Evolutionary conservation across 805 yeast species (phyloP), one percentile per base, ranked within the genome.

Genomic region (Wickerhamomyces mucosus): DNA sequence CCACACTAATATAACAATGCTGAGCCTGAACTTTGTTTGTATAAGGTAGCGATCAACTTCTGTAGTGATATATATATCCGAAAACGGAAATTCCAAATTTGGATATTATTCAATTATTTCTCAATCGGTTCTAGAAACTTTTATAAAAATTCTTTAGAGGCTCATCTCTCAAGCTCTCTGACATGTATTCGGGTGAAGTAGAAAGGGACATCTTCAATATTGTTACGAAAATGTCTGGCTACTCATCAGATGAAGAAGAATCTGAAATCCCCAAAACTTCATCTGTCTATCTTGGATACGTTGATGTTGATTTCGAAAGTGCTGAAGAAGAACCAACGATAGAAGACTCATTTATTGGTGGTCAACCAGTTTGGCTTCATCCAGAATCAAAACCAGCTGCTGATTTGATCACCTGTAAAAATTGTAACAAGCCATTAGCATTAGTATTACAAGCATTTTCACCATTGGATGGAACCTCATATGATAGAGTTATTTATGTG

Each of bases 261-360:
- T 24, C 31, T 6, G 24, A 35, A 6, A 15, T 49, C 15, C 44
- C 55, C 17, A 54, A 44, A n/a, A 29, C 46, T 34, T 50, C 67
- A 2, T 42, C 61, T 2, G 75, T 75, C 0, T 64, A 56, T 32
- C 55, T 82, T 15, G 94, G 89, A 1, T 75, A 66, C 45, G 71
- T 75, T 9, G 92, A 81, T 45, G 65, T 70, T 1, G 67, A 72
- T n/a, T 65, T 69, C 18, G 62, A 67, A 6, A 65, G 59, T 12
- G 50, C 45, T 7, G 69, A 63, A 4, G 73, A 66, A 21, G 45
- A 40, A 23, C 65, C 74, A 18, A 55, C 63, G 1, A 35, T 63
- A 5, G 75, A 69, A 35, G 95, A 85, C 46, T 74, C 94, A 0
- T 77, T 84, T 40, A 67, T 89, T 20, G 97, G 97, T 1, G 94